phyloP scores from a whole-genome alignment of 768 basidiomycete species.

The Kwoniella sp. region DNA sequence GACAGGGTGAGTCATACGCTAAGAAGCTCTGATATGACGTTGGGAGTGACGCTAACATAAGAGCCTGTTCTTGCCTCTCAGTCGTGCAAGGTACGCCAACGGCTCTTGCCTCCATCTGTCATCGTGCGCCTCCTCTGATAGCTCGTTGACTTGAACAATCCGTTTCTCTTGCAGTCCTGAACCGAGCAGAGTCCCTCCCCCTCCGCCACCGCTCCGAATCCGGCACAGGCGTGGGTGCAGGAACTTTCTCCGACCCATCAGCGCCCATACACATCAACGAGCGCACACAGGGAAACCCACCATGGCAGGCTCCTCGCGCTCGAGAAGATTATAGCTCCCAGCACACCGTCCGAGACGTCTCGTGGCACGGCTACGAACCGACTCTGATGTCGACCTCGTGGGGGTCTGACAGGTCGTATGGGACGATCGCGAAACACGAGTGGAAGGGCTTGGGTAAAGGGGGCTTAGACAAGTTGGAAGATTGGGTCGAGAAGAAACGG shows the following conservation, averaged over 20 bases:
- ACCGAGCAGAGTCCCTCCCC: constrained; percentile 73
- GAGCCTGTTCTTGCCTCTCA: background rate
- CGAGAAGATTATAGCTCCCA: constrained; percentile 46
- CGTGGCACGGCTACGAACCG: constrained; percentile 92
- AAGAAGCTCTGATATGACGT: background rate
- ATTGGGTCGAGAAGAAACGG: constrained; percentile 68
- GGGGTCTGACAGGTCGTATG: constrained; percentile 66
- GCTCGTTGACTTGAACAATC: too few species aligned
- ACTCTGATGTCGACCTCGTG: constrained; percentile 90
- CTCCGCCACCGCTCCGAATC: constrained; percentile 59
- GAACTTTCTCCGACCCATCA: constrained; percentile 65
- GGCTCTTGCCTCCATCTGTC: background rate
- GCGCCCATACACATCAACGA: constrained; percentile 53
- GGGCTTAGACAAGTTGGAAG: constrained; percentile 63
- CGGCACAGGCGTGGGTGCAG: constrained; percentile 7
- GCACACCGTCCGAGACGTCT: constrained; percentile 83
- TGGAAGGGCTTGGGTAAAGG: constrained; percentile 89
- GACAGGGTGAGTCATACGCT: constrained; percentile 57
- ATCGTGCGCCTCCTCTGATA: background rate
- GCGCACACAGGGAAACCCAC: constrained; percentile 3
- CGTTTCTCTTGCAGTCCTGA: constrained; percentile 61
- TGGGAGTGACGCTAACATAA: constrained; percentile 18
- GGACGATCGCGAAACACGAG: constrained; percentile 86
- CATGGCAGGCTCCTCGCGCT: constrained; percentile 49
- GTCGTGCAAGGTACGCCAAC: constrained; percentile 63